A percentile compares a stretch with the other conserved stretches of the same genome.
phyloP scores from a whole-genome alignment of 768 basidiomycete species.

The Cubamyces sp. region DNA sequence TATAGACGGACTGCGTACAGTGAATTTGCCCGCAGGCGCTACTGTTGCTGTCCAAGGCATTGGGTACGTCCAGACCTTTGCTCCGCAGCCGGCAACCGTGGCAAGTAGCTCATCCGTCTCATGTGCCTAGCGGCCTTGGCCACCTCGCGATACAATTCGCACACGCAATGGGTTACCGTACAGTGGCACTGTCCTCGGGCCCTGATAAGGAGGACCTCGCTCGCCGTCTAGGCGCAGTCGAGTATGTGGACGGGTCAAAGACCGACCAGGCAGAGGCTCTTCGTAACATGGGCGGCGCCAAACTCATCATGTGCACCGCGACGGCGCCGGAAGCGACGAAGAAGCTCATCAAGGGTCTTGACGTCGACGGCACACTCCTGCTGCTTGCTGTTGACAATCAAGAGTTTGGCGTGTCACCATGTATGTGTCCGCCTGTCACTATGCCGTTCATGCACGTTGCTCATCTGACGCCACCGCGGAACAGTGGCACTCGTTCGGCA shows the following conservation, averaged over 20 bases:
- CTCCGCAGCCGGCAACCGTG: neutral
- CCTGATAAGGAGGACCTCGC: slow-evolving; percentile 39
- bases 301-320: slow-evolving; percentile 41
- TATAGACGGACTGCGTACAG: slow-evolving; percentile 35
- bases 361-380: slow-evolving; percentile 28
- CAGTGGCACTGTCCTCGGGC: slow-evolving; percentile 40
- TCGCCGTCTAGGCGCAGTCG: slow-evolving; percentile 41
- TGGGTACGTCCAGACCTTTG: slow-evolving; percentile 21
- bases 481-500: slow-evolving; percentile 23
- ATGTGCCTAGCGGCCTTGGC: slow-evolving; percentile 31
- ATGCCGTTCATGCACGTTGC: neutral
- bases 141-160: slow-evolving; percentile 42
- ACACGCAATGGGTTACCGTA: slow-evolving; percentile 40
- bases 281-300: slow-evolving; percentile 43
- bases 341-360: slow-evolving; percentile 29
- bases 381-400: slow-evolving; percentile 26
- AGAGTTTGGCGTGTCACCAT: slow-evolving; percentile 21
- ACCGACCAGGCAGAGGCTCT: slow-evolving; percentile 36
- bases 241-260: slow-evolving; percentile 40
- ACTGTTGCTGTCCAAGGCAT: slow-evolving; percentile 45
- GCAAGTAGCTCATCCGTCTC: too few relatives aligned
- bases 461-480: slow-evolving; percentile 2
- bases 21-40: slow-evolving; percentile 37
- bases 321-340: slow-evolving; percentile 28
- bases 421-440: slow-evolving; percentile 12